phyloP scores from a whole-genome alignment of 2,329 filamentous ascomycete genomes.

The Hymenoscyphus albidus region DNA sequence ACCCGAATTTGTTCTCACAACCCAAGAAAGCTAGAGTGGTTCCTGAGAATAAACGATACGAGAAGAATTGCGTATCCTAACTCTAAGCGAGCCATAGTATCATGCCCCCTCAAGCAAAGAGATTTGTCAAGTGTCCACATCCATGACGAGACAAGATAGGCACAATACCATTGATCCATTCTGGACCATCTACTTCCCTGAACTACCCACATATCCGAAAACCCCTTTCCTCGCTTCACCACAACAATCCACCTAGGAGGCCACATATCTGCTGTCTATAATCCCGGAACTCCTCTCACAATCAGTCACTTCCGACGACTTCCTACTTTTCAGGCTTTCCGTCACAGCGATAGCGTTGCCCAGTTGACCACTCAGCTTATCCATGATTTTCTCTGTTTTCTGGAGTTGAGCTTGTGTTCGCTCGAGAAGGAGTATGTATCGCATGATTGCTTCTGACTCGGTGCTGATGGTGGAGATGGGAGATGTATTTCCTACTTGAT shows the following conservation, averaged over 20 bases:
- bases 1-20: neutral
- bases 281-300: neutral
- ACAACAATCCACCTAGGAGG: neutral
- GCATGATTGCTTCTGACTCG: neutral
- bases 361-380: neutral
- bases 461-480: neutral
- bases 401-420: neutral
- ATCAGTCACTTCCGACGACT: neutral
- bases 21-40: neutral
- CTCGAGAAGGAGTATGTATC: neutral
- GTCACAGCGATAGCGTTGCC: neutral
- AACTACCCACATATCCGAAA: neutral
- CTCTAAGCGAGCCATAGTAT: neutral
- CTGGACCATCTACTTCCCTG: neutral
- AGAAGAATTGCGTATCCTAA: neutral
- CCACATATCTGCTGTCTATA: neutral
- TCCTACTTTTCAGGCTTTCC: neutral
- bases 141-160: neutral
- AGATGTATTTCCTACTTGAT: neutral
- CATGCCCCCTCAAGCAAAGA: neutral
- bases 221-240: neutral
- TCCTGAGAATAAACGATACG: neutral
- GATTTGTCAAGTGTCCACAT: neutral
- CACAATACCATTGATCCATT: neutral
- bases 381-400: neutral